Base-by-base conservation (phyloP, 2,329 filamentous ascomycete species). In the Rhytidhysteron rufulum region DNA sequence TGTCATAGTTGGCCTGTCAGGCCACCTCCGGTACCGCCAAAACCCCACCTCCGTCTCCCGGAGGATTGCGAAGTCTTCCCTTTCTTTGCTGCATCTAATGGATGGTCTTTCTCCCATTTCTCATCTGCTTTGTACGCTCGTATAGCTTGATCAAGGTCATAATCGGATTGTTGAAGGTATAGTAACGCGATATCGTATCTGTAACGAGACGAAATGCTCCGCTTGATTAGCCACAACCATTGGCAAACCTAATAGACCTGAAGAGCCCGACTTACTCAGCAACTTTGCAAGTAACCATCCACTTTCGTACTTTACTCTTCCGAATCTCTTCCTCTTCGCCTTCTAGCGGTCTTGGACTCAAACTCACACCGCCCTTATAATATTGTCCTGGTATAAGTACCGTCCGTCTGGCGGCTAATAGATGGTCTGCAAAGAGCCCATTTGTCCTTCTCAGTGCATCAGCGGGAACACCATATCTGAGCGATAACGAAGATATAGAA, bases 251-350 rank as follows among this genome's bases (percentile, higher is more conserved):
- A 8, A 30, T 8, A n/a, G 1, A n/a, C 29, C 18, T 24, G 13
- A 21, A 3, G n/a, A 36, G 37, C 18, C n/a, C 7, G 29, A 69
- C 74, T 67, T 82, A 90, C 71, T 90, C 84, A 18, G 78, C 70
- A 20, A 87, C 83, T 60, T 91, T 91, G 66, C 83, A 87, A 1
- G 75, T 74, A 2, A 88, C 80, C 86, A 90, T 90, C 72, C 84
- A 91, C 45, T 84, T 78, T 31, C 87, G 74, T 24, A 91, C 74
- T 57, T 82, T 83, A 15, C 70, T 74, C 66, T 87, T 90, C 47
- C 81, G 75, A 36, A 77, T 70, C 65, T 86, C 83, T 54, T 88
- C 86, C 33, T 85, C 83, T 57, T 88, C 85, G 34, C 83, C 80
- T 39, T 86, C 84, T n/a, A 86, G 53, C 0, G 86, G 86, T 20